phyloP scores from a whole-genome alignment of 345 rosid species.

The Mangifera indica region DNA sequence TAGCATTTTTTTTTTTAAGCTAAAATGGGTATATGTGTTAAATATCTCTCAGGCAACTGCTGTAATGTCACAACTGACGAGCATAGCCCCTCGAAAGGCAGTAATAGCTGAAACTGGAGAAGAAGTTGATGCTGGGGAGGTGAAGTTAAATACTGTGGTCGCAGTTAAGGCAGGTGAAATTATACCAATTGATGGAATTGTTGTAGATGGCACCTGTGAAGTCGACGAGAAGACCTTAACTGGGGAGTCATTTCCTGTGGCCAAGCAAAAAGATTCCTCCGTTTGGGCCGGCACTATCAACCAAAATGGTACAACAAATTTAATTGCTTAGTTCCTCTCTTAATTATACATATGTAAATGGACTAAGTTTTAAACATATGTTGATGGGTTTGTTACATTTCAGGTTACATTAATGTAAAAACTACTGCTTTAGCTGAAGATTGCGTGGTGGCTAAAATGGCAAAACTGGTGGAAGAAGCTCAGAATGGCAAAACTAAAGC shows the following conservation, averaged over 20 bases:
- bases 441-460: conserved; percentile 83
- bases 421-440: conserved; percentile 84
- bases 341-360: too few species aligned
- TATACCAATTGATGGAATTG: conserved; percentile 88
- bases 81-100: conserved; percentile 78
- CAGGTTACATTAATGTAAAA: conserved; percentile 71
- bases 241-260: conserved; percentile 83
- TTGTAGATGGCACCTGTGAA: conserved; percentile 79
- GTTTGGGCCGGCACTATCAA: conserved; percentile 97
- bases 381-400: neutral
- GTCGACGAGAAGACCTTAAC: conserved; percentile 91
- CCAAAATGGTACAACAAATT: conserved; percentile 51
- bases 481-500: conserved; percentile 75
- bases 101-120: conserved; percentile 78
- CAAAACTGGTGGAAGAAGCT: conserved; percentile 93
- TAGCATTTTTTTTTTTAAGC: neutral
- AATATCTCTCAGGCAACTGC: conserved; percentile 65
- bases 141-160: conserved; percentile 62
- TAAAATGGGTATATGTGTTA: neutral
- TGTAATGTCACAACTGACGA: conserved; percentile 79
- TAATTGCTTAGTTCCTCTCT: too few species aligned
- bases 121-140: conserved; percentile 68
- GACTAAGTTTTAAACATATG: neutral
- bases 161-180: conserved; percentile 87
- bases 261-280: conserved; percentile 59